These are phyloP conservation scores for Aspergillus ochraceus DNA, from an alignment of 2,329 filamentous ascomycete species.

Conservation along the genomic window DNA sequence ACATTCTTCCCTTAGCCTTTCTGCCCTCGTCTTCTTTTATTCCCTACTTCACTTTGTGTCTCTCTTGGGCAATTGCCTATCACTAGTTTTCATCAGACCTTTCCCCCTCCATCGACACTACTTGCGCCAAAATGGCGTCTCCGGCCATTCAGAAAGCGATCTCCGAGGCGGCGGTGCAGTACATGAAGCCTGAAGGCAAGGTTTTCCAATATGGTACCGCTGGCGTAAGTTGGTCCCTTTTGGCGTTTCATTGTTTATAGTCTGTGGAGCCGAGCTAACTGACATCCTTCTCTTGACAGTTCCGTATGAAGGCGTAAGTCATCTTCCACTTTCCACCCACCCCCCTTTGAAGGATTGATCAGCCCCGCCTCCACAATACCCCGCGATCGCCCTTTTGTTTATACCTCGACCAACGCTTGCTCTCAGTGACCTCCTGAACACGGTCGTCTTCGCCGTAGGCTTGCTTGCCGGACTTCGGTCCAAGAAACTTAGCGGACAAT, in stretches of 20 bases:
- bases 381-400: constrained; percentile 33
- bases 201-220: constrained; percentile 62
- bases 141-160: constrained; percentile 46
- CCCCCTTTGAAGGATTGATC: constrained; percentile 24
- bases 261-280: constrained; percentile 16
- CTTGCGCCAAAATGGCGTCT: constrained; percentile 42
- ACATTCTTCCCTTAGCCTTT: constrained; percentile 3
- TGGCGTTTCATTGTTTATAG: not conserved
- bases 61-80: constrained; percentile 1
- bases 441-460: constrained; percentile 88
- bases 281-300: constrained; percentile 44
- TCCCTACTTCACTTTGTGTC: not conserved
- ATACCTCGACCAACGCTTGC: constrained; percentile 32
- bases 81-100: not conserved
- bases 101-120: constrained; percentile 7
- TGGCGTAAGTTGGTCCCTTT: constrained; percentile 50
- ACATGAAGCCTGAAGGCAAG: constrained; percentile 50
- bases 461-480: constrained; percentile 85
- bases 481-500: constrained; percentile 83
- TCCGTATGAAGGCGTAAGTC: constrained; percentile 68
- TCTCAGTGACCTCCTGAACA: constrained; percentile 74
- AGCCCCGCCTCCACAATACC: constrained; percentile 31
- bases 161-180: constrained; percentile 48
- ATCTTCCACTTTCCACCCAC: constrained; percentile 9
- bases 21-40: not conserved